These are phyloP conservation scores for Melaleuca quinquenervia DNA, from an alignment of 345 rosid species.

Conservation along the genomic window DNA sequence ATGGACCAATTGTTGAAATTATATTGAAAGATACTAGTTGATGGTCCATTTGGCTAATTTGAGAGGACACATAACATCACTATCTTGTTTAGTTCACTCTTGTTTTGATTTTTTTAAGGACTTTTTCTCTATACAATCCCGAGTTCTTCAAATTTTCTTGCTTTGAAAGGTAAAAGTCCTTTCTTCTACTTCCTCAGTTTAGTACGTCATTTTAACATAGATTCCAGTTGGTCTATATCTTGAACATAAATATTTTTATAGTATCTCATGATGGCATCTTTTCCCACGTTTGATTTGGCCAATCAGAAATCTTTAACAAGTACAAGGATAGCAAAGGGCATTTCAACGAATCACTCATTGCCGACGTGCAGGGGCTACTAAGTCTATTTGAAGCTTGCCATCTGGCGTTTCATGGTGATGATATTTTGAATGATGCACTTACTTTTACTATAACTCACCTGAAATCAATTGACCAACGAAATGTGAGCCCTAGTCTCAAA, in stretches of 20 bases:
- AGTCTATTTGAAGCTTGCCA: slow-evolving; percentile 26
- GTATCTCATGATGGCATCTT: not conserved
- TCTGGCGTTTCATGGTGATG: slow-evolving; percentile 12
- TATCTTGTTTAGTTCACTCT: no score
- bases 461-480: not conserved
- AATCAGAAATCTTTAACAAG: slow-evolving; percentile 18
- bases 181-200: no score
- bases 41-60: no score
- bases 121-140: no score
- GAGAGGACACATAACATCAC: no score
- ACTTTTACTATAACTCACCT: slow-evolving; percentile 12
- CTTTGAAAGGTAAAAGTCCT: no score
- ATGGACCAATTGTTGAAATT: no score
- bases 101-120: no score
- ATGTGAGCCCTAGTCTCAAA: not conserved
- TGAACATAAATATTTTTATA: not conserved
- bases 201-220: no score
- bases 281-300: not conserved
- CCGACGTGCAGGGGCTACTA: slow-evolving; percentile 11
- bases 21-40: no score
- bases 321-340: slow-evolving; percentile 5
- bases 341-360: not conserved
- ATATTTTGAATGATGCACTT: slow-evolving; percentile 16
- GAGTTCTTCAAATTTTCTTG: no score
- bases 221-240: no score